Percentiles rank a stretch among this genome's conserved stretches.
Conservation (phyloP, 257 asterid species). For the Lycium barbarum region DNA sequence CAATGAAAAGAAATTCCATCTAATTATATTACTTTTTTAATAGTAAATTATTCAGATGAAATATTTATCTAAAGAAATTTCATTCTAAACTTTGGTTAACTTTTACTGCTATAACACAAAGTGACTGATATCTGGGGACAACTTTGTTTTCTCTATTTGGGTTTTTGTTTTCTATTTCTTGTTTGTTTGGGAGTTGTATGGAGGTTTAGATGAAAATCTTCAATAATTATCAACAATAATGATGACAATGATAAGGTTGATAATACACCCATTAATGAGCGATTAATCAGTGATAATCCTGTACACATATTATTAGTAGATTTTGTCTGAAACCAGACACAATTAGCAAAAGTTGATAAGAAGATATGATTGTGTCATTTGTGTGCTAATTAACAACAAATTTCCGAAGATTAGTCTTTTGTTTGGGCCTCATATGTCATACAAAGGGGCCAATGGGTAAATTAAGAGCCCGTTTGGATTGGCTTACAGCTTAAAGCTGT, state of each 20-base stretch:
- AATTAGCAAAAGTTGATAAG: constrained; percentile 1
- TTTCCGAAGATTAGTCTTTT: constrained; percentile 1
- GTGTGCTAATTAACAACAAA: constrained; percentile 28
- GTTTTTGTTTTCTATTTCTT: neutral
- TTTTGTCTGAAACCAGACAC: constrained; percentile 3
- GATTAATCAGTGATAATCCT: neutral
- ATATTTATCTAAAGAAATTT: neutral
- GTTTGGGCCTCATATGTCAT: neutral
- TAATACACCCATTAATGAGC: neutral
- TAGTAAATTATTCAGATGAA: too few relatives aligned
- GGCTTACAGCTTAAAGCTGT: too few relatives aligned
- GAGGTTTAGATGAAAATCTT: neutral
- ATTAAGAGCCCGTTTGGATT: too few relatives aligned
- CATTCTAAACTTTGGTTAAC: neutral
- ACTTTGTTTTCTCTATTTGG: neutral
- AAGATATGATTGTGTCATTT: constrained; percentile 15
- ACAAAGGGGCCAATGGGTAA: neutral
- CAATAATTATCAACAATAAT: constrained; percentile 22
- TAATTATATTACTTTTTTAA: neutral
- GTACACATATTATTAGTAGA: constrained; percentile 12
- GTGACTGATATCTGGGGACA: neutral
- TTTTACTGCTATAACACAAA: neutral
- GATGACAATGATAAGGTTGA: constrained; percentile 28
- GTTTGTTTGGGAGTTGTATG: neutral
- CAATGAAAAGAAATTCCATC: neutral